A percentile compares a stretch with the other conserved stretches of the same genome.
phyloP scores from a whole-genome alignment of 116 monocot species.

The Phalaenopsis hybrid region DNA sequence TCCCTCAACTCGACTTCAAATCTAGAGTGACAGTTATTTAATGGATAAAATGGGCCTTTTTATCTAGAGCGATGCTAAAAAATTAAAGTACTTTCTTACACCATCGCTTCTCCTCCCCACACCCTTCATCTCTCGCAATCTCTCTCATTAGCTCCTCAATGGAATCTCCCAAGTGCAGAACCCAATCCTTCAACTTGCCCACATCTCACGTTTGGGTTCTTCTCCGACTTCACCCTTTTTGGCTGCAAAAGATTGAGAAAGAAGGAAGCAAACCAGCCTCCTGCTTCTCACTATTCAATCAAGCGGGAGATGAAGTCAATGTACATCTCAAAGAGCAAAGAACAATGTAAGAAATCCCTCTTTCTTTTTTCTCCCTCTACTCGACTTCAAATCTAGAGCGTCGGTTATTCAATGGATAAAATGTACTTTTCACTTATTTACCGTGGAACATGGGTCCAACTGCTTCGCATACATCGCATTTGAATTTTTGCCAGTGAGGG shows the following conservation, averaged over 20 bases:
- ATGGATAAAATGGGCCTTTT: no score
- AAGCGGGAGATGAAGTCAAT: constrained; percentile 39
- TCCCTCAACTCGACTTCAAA: neutral
- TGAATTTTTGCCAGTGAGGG: no score
- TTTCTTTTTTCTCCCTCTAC: neutral
- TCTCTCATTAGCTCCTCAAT: constrained; percentile 11
- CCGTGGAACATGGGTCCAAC: no score
- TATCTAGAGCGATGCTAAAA: no score
- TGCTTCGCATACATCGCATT: no score
- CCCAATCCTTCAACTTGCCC: constrained; percentile 2
- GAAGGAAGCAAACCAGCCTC: constrained; percentile 11
- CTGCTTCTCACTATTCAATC: constrained; percentile 41
- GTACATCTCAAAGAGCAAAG: constrained; percentile 79
- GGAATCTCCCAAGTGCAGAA: constrained; percentile 18
- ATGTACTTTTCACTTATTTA: no score
- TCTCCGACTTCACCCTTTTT: constrained; percentile 62
- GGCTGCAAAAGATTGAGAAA: constrained; percentile 40
- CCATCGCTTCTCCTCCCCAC: neutral
- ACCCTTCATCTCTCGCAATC: neutral
- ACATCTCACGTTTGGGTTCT: constrained; percentile 61
- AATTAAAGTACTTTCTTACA: no score
- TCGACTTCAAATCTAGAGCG: neutral
- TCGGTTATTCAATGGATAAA: no score
- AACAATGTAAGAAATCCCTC: constrained; percentile 30
- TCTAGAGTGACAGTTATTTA: no score